Base-by-base conservation (phyloP, 345 rosid species). In the Punica granatum region DNA sequence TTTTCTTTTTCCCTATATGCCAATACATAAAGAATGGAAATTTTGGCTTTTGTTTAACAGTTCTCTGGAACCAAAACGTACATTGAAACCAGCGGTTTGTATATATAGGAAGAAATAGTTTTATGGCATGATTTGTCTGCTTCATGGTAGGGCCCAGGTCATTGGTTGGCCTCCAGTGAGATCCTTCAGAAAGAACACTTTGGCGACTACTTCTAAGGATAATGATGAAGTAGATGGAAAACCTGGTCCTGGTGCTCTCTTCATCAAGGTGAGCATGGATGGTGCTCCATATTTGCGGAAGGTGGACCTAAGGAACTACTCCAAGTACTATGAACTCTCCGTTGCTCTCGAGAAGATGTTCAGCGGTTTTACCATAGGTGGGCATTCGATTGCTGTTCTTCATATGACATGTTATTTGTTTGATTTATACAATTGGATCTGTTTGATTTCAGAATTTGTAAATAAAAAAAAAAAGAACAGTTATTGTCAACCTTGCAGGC, bases 341-440 rank as follows among this genome's bases (percentile, higher is more conserved):
- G 79, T 82, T 70, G 86, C 90, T 4, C 90, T 88, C 31, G 93
- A 84, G 79, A 88, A 82, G 79, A 88, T 88, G 93, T 88, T 88
- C 76, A 86, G 91, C 70, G 85, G 92, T 69, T 92, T 90, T 80
- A 90, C 95, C 21, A 82, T 92, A 74, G 92, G 98, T 92, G 75
- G 75, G 86, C 41, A 25, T 9, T 78, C 77, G 6, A 56, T 49
- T 58, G 28, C 56, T 72, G 59, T 58, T 44, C 63, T 69, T 37
- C 21, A 26, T 48, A 7, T 25, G 42, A 48, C 51, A 25, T 19
- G 10, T 1, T 68, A 36, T 44, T 23, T 16, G 12, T 32, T n/a
- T 69, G 36, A 61, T 37, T 16, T 25, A 67, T 32, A 41, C 58
- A 69, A 23, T 6, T 32, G 42, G 62, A 21, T 33, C 21, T 51